Evolutionary conservation across 345 rosid genomes (phyloP), one percentile per base, ranked within the genome.

Genomic region (Lumnitzera littorea): DNA sequence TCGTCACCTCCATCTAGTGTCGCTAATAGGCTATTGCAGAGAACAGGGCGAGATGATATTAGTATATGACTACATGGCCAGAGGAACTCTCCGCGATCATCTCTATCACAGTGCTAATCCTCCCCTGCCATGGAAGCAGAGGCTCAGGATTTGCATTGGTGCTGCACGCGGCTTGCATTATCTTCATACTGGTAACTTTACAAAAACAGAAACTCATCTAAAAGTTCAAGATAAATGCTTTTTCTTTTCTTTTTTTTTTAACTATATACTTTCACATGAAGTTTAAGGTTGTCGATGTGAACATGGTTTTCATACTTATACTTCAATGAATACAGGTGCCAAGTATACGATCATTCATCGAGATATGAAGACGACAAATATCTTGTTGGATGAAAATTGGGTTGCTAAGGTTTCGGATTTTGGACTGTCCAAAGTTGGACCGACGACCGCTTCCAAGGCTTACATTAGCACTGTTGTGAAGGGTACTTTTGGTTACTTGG

Each of bases 31-130:
- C 2, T 80, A 57, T 57, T 80, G 82, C 59, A 61, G 74, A 2
- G 85, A 80, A 15, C 53, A 46, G 0, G 72, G 62, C 2, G 85
- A 80, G 59, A 80, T 72, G 82, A 80, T 72, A 52, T 79, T 78
- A 12, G 76, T 78, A 0, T 81, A 71, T 11, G 83, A 81, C 47
- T 78, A 66, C 62, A 65, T 82, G 75, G 24, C 51, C 2, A 62
- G 52, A 10, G 76, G 81, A 3, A 67, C 72, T 2, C 74, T 82
- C 47, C 41, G 62, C 2, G 71, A 63, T 29, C 69, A 67, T 67
- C 82, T 82, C 12, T 70, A 60, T 50, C 63, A 53, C 41, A 69
- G 74, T 3, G 14, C 23, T 8, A 65, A 53, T 50, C 64, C 63
- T 41, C 69, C 74, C n/a, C 66, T 78, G 2, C 53, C 67, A 4